Conservation (phyloP, 1,284 basidiomycete genomes). For the Salmacisia buchloeana region DNA sequence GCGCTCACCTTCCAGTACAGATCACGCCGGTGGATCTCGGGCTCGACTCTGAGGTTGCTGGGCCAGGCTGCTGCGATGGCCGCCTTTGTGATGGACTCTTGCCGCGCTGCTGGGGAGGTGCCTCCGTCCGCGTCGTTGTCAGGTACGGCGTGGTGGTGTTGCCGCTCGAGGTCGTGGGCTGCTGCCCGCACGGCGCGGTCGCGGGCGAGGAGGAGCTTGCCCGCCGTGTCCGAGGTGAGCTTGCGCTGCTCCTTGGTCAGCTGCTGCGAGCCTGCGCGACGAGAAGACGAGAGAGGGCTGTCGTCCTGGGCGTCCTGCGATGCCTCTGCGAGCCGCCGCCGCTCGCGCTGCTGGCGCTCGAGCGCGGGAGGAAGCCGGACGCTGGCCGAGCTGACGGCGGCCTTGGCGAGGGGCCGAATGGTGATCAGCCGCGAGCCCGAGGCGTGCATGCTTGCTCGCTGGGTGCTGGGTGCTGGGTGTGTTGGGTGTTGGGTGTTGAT, state of each 20-base stretch:
- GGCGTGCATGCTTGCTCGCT: neutral
- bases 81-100: neutral
- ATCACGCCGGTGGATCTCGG: slow-evolving; percentile 24
- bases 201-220: slow-evolving; percentile 1
- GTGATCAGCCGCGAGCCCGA: slow-evolving; percentile 1
- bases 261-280: no score
- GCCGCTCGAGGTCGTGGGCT: neutral
- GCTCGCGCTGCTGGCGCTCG: neutral
- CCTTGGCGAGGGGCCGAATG: neutral
- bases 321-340: no score
- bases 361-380: neutral
- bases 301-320: no score
- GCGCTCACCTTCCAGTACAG: slow-evolving; percentile 38
- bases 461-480: no score
- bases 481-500: neutral
- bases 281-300: no score
- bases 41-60: slow-evolving; percentile 25
- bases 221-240: neutral
- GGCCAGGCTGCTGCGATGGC: slow-evolving; percentile 9
- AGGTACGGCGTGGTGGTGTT: no score
- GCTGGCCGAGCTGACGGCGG: neutral
- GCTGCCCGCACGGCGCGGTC: slow-evolving; percentile 3
- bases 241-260: neutral
- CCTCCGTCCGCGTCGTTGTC: no score
- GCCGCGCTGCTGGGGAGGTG: neutral